Conservation (phyloP, 202 grass and related monocot species). For the Setaria italica region DNA sequence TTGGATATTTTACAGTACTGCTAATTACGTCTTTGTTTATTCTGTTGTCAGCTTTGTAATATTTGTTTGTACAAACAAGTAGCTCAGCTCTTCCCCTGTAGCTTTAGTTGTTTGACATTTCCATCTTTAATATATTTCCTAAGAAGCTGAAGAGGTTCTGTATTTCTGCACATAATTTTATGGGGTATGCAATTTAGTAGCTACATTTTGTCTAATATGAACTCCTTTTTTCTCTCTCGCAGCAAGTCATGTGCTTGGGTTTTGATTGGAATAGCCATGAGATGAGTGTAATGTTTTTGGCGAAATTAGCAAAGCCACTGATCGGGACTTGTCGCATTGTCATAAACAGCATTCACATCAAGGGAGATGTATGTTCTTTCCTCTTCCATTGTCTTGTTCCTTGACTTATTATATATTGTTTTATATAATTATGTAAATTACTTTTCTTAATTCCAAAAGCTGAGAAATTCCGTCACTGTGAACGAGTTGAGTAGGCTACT, state of each 20-base stretch:
- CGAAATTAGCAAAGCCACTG: conserved; percentile 82
- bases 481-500: conserved; percentile 15
- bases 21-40: not conserved
- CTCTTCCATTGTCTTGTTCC: conserved; percentile 34
- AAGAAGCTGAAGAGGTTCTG: conserved; percentile 28
- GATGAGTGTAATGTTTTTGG: conserved; percentile 96
- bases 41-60: conserved; percentile 25
- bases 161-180: conserved; percentile 1
- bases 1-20: conserved; percentile 21
- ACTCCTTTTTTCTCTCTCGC: conserved; percentile 11
- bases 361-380: conserved; percentile 82
- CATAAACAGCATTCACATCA: conserved; percentile 95
- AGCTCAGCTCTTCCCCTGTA: not conserved
- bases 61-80: not conserved
- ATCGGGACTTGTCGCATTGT: conserved; percentile 79
- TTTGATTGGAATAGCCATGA: conserved; percentile 95
- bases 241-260: conserved; percentile 89
- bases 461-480: not conserved
- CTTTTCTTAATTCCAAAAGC: conserved; percentile 9
- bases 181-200: not conserved
- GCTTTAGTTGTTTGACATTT: conserved; percentile 23
- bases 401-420: conserved; percentile 29
- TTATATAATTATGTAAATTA: conserved; percentile 1
- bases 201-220: conserved; percentile 31
- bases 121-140: conserved; percentile 16